Conservation (phyloP, 2,329 filamentous ascomycete species). For the Didymella keratinophila region DNA sequence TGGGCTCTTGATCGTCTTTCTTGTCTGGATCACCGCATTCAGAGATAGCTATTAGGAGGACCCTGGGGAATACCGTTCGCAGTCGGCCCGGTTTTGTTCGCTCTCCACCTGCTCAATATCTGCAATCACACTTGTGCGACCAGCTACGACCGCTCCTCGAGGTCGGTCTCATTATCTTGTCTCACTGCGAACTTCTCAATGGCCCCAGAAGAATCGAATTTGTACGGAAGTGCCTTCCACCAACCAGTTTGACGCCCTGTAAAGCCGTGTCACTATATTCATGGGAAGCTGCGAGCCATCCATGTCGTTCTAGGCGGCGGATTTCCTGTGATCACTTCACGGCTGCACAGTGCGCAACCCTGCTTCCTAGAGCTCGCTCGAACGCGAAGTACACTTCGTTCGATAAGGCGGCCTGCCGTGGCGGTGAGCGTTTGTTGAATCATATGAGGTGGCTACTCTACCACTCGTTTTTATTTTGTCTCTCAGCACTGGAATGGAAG, state of each 20-base stretch:
- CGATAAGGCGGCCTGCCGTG: too few relatives aligned
- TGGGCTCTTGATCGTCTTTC: neutral
- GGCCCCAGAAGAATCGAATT: neutral
- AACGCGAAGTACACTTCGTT: too few relatives aligned
- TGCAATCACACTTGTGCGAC: neutral
- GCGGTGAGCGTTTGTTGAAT: neutral
- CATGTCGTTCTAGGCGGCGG: neutral
- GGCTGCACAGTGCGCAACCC: neutral
- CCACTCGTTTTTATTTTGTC: neutral
- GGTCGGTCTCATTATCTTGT: constrained; percentile 6
- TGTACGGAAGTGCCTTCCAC: neutral
- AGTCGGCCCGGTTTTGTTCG: constrained; percentile 9
- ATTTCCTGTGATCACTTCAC: neutral
- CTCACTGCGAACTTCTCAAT: neutral
- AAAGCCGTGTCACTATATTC: constrained; percentile 7
- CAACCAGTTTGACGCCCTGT: constrained; percentile 1
- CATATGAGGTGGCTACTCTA: neutral
- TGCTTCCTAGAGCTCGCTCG: neutral
- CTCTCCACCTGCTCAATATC: neutral
- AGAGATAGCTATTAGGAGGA: too few relatives aligned
- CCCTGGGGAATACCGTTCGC: neutral
- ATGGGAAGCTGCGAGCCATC: constrained; percentile 6
- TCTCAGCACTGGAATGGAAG: neutral
- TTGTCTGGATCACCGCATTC: neutral
- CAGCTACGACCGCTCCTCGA: neutral